Base-by-base conservation (phyloP, 495 filamentous ascomycete genomes). In the Aspergillus affinis region DNA sequence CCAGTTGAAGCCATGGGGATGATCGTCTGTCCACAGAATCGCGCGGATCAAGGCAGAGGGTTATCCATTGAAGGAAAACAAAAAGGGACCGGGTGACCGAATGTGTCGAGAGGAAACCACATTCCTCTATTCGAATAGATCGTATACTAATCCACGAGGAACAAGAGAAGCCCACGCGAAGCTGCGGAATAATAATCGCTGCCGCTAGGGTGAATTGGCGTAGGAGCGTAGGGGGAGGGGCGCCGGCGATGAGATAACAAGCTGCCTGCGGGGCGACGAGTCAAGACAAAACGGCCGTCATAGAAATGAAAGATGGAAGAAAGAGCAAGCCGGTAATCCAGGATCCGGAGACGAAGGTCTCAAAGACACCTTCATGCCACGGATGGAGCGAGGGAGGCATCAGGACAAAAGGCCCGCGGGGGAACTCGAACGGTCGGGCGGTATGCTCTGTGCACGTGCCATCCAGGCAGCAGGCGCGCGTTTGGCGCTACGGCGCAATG, bases 1-100 rank as follows among this genome's bases (percentile, higher is more conserved):
- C 69, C 71, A 51, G 67, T 65, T 63, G 78, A 79, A 56, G 77
- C 74, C 78, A 80, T 80, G 55, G 60, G 60, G 65, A 41, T 15
- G 54, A 59, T 68, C 66, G 63, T 51, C 58, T 68, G 71, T 65
- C 73, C 73, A 72, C 60, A 64, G 66, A 63, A 61, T 47, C 62
- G 61, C 61, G 66, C 65, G 65, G 59, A 68, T 79, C 67, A 79
- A 66, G 74, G 71, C 63, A 73, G 63, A 58, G 58, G 61, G 58
- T 63, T 75, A 65, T 69, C 78, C 76, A 80, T 80, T 75, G 75
- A 80, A 69, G 62, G 67, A 62, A 60, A 63, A 61, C 18, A 60
- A 60, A 65, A 60, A 63, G 64, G 65, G 58, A 71, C 60, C 61
- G 65, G 65, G 53, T 62, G 67, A 74, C 64, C 63, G 60, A 70